These are phyloP conservation scores for Tuber calosporum DNA, from an alignment of 495 filamentous ascomycete genomes.

Conservation along the genomic window DNA sequence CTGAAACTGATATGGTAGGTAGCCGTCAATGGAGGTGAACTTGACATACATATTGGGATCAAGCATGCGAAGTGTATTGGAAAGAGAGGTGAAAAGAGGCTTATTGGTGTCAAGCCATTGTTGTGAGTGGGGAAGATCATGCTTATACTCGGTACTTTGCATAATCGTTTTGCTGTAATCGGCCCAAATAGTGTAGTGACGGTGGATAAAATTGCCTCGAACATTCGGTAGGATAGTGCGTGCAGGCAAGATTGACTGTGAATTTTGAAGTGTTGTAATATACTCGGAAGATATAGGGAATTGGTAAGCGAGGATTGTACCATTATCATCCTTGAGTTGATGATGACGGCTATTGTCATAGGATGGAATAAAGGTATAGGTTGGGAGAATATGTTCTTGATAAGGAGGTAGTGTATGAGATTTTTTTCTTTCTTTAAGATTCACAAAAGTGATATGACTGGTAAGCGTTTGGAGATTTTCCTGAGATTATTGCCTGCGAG, in stretches of 20 bases:
- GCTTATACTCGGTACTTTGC: not conserved
- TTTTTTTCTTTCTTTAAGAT: not conserved
- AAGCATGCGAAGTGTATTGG: not conserved
- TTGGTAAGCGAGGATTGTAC: too few relatives aligned
- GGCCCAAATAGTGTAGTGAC: not conserved
- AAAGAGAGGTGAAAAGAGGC: not conserved
- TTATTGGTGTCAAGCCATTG: not conserved
- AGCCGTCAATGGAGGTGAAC: not conserved
- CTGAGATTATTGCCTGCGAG: accelerated
- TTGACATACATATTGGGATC: not conserved
- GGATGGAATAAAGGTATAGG: too few relatives aligned
- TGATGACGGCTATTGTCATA: too few relatives aligned
- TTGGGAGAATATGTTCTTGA: too few relatives aligned
- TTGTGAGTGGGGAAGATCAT: not conserved
- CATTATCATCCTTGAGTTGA: too few relatives aligned
- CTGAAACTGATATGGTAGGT: not conserved
- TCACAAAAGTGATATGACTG: not conserved
- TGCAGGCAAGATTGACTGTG: too few relatives aligned
- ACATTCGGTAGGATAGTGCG: too few relatives aligned
- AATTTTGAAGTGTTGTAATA: too few relatives aligned
- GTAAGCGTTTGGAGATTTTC: not conserved
- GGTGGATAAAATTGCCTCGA: not conserved
- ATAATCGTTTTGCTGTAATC: not conserved
- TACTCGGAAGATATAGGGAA: too few relatives aligned
- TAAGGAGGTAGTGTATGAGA: too few relatives aligned